Base-by-base conservation (phyloP, 139 green algal species). In the Chlorella sp. region DNA sequence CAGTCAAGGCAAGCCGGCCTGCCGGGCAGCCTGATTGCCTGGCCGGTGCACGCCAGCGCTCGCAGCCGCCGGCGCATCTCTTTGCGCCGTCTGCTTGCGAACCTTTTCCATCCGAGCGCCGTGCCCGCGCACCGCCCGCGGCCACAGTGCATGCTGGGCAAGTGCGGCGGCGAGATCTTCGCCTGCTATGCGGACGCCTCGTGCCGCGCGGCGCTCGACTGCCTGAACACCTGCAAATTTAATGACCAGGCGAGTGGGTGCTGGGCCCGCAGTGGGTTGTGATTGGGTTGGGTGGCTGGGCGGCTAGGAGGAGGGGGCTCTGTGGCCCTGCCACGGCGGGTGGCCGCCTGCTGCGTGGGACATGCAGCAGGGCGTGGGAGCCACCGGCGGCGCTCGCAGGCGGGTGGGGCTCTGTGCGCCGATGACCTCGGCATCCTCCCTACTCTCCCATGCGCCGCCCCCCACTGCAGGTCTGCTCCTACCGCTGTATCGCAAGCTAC, bases 401-500 rank as follows among this genome's bases (percentile, higher is more conserved):
- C n/a, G n/a, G n/a, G n/a, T n/a, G n/a, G n/a, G n/a, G n/a, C n/a
- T n/a, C n/a, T n/a, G n/a, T n/a, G n/a, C n/a, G n/a, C n/a, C n/a
- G n/a, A n/a, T n/a, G 21, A 36, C 53, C 53, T 31, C 8, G 40
- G 11, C 8, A 29, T 7, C 29, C 33, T 43, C 31, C 2, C 5
- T 7, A 5, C 58, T n/a, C 60, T 8, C 12, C 35, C 17, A 29
- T 3, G 6, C 53, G n/a, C 40, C 56, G 33, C 53, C 0, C 46
- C n/a, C n/a, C n/a, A n/a, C 8, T 79, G 73, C 82, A 87, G 82
- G 82, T 91, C 0, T 96, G 91, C 88, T 87, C 66, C 68, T 95
- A 95, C 80, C 79, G 86, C 29, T 97, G 93, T 87, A 97, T 99
- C 66, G 91, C 94, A n/a, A 91, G 79, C 9, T 94, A 98, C 62